These are phyloP conservation scores for Rhodosporidiobolus odoratus DNA, from an alignment of 768 basidiomycete genomes.

Conservation along the genomic window DNA sequence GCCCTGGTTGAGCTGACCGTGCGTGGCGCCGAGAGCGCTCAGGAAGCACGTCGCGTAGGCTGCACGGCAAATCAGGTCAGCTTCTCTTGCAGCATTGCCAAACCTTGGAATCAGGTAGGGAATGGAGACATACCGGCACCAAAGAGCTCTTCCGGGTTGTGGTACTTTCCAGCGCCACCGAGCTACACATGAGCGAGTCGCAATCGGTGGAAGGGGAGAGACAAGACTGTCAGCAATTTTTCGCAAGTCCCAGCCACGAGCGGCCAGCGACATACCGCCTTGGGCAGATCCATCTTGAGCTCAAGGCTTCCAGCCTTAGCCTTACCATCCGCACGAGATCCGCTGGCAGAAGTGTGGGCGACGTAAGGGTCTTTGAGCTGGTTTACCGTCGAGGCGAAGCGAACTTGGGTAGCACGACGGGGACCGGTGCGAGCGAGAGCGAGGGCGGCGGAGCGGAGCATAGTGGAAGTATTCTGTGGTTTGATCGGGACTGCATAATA, in stretches of 20 bases:
- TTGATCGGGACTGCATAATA: too few species aligned
- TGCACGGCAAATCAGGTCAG: not conserved
- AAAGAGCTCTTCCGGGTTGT: constrained; percentile 41
- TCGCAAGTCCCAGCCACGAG: not conserved
- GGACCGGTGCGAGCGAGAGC: not conserved
- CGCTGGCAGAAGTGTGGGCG: constrained; percentile 18
- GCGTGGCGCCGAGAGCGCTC: constrained; percentile 34
- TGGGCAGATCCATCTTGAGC: constrained; percentile 31
- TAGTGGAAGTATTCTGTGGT: too few species aligned
- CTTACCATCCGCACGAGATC: constrained; percentile 30
- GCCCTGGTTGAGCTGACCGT: constrained; percentile 27
- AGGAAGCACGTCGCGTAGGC: constrained; percentile 39
- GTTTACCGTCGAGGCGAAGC: constrained; percentile 1
- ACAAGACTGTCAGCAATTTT: too few species aligned
- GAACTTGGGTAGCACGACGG: not conserved
- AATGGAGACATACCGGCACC: constrained; percentile 15
- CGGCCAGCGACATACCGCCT: constrained; percentile 1
- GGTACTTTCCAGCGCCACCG: constrained; percentile 28
- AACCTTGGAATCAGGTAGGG: not conserved
- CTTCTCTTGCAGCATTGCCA: not conserved
- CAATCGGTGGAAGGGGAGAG: not conserved
- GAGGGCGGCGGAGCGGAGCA: constrained; percentile 4
- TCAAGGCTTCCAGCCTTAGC: constrained; percentile 14
- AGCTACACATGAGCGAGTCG: not conserved
- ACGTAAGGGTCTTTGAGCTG: constrained; percentile 28